These are phyloP conservation scores for Cinnamomum micranthum DNA, from an alignment of 164 flowering plant genomes.

Conservation along the genomic window DNA sequence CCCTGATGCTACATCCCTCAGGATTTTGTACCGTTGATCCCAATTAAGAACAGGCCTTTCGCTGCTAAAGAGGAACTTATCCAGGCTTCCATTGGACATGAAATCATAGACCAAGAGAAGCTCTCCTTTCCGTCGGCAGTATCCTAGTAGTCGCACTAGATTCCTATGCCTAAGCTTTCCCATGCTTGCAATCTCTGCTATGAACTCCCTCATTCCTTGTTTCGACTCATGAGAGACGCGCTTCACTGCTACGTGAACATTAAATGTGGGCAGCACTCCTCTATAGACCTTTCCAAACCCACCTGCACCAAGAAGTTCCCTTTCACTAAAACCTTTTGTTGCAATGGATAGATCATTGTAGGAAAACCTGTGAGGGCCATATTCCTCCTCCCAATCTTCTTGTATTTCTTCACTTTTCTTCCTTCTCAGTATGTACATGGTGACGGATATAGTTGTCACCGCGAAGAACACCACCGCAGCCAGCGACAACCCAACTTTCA, in stretches of 20 bases:
- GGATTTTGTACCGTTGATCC: constrained; percentile 24
- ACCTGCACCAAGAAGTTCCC: constrained; percentile 58
- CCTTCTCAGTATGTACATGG: constrained; percentile 13
- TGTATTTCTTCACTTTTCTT: constrained; percentile 42
- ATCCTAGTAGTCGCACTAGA: constrained; percentile 62
- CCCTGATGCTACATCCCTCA: constrained; percentile 12
- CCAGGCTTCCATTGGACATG: constrained; percentile 84
- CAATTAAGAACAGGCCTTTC: constrained; percentile 38
- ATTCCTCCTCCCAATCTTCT: constrained; percentile 66
- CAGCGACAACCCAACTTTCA: constrained; percentile 4
- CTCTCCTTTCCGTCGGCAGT: constrained; percentile 57
- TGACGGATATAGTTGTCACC: constrained; percentile 16
- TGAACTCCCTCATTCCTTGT: constrained; percentile 59
- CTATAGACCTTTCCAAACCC: constrained; percentile 74
- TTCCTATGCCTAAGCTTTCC: constrained; percentile 73
- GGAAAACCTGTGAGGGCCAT: constrained; percentile 61
- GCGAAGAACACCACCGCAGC: not conserved
- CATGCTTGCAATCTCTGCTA: constrained; percentile 58
- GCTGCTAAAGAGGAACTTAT: constrained; percentile 47
- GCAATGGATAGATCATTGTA: constrained; percentile 63
- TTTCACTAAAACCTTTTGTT: constrained; percentile 57
- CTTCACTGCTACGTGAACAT: constrained; percentile 64
- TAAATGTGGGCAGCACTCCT: constrained; percentile 41
- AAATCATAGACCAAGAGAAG: constrained; percentile 68
- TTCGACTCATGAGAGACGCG: constrained; percentile 57